phyloP scores from a whole-genome alignment of 306 rosid species.

The Phaseolus lunatus region DNA sequence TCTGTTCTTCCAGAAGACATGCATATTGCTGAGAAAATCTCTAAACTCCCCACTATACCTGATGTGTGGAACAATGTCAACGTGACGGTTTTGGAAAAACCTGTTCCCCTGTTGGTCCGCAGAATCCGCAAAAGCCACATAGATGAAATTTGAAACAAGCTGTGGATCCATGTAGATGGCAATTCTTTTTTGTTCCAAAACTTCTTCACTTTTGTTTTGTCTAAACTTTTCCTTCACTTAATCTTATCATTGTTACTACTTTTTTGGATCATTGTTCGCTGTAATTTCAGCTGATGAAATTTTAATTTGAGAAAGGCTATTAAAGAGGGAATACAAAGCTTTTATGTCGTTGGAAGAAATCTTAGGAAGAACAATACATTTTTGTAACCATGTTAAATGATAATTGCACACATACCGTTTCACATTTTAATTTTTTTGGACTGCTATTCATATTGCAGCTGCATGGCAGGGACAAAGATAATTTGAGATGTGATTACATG shows the following conservation, averaged over 20 bases:
- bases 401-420: background rate
- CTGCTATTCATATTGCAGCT: background rate
- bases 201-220: conserved; percentile 13
- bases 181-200: conserved; percentile 35
- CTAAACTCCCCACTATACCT: conserved; percentile 65
- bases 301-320: conserved; percentile 1
- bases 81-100: conserved; percentile 74
- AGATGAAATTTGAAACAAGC: conserved; percentile 29
- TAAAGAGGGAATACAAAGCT: conserved; percentile 2
- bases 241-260: background rate
- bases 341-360: conserved; percentile 4
- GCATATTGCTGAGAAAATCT: conserved; percentile 74
- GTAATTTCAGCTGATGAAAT: conserved; percentile 2
- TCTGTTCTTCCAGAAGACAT: conserved; percentile 95
- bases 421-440: background rate
- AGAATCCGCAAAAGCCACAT: conserved; percentile 62
- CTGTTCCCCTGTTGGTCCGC: conserved; percentile 59
- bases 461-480: background rate
- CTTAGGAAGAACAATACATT: conserved; percentile 15
- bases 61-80: conserved; percentile 89
- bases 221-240: conserved; percentile 12
- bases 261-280: background rate
- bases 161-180: conserved; percentile 27
- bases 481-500: background rate
- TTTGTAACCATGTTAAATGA: background rate